Evolutionary conservation across 306 rosid species (phyloP).

Genomic region (Casuarina glauca): DNA sequence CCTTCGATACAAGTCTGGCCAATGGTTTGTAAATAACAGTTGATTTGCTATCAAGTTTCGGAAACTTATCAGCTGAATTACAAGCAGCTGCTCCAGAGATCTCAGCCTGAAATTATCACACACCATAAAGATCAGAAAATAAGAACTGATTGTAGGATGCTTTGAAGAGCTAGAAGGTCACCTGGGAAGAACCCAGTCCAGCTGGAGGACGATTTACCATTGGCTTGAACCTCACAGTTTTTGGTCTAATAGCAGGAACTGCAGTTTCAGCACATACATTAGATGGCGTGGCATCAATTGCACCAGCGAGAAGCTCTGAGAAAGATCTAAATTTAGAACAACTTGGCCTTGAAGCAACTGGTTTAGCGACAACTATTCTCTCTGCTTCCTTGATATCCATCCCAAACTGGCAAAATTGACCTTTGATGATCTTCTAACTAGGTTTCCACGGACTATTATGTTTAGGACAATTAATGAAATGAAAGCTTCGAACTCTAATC

Average conservation of each 20-base stretch:
- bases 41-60: constrained; percentile 48
- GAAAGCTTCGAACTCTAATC: constrained; percentile 5
- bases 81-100: constrained; percentile 39
- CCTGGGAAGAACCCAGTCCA: constrained; percentile 63
- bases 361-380: constrained; percentile 74
- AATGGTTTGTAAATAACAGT: constrained; percentile 72
- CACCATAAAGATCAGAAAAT: constrained; percentile 24
- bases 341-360: constrained; percentile 87
- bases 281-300: constrained; percentile 60
- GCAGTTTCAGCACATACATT: constrained; percentile 53
- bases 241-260: constrained; percentile 88
- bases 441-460: constrained; percentile 4
- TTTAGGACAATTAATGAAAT: constrained; percentile 10
- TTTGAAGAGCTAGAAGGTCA: constrained; percentile 28
- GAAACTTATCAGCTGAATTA: constrained; percentile 43
- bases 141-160: constrained; percentile 23
- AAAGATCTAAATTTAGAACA: constrained; percentile 77
- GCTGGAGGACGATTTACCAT: constrained; percentile 36
- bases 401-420: constrained; percentile 2
- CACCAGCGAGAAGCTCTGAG: constrained; percentile 88
- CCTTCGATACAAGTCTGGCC: constrained; percentile 78
- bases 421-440: constrained; percentile 1
- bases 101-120: constrained; percentile 49
- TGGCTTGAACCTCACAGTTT: constrained; percentile 86
- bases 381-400: constrained; percentile 83